Conservation (phyloP, 169 alveolate genomes). For the Eimeria brunetti region DNA sequence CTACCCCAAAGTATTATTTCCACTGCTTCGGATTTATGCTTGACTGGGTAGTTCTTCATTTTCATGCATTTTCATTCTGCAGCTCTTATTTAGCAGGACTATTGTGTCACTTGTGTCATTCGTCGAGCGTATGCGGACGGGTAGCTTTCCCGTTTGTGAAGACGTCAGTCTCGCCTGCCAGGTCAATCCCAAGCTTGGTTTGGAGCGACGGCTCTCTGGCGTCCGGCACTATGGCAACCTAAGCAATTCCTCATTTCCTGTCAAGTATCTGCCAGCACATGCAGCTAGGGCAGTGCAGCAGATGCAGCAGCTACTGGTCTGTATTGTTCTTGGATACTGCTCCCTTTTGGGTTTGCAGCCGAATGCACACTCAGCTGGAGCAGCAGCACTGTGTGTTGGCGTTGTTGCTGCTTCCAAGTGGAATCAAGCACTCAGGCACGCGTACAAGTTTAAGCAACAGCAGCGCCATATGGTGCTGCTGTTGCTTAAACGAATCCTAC, state of each 20-base stretch:
- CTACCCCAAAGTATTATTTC: conserved; percentile 7
- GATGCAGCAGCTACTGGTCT: neutral
- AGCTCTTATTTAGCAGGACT: neutral
- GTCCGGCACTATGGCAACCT: neutral
- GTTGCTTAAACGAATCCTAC: neutral
- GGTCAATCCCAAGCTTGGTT: neutral
- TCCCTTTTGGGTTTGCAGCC: neutral
- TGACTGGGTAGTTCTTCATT: conserved; percentile 18
- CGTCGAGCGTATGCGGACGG: neutral
- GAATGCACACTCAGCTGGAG: neutral
- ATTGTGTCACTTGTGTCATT: conserved; percentile 25
- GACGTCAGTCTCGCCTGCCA: neutral
- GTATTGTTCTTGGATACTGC: neutral
- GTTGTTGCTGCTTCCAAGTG: neutral
- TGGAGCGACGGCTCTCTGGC: conserved; percentile 10
- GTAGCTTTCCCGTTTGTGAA: neutral
- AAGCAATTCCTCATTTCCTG: neutral
- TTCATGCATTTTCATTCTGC: neutral
- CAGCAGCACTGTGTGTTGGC: neutral
- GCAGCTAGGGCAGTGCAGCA: neutral
- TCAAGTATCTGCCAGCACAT: neutral
- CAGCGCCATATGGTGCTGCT: neutral
- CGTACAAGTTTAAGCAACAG: neutral
- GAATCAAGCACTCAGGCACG: neutral
- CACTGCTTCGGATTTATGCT: conserved; percentile 30